Conservation (phyloP, 768 basidiomycete genomes). For the Pholiota molesta region DNA sequence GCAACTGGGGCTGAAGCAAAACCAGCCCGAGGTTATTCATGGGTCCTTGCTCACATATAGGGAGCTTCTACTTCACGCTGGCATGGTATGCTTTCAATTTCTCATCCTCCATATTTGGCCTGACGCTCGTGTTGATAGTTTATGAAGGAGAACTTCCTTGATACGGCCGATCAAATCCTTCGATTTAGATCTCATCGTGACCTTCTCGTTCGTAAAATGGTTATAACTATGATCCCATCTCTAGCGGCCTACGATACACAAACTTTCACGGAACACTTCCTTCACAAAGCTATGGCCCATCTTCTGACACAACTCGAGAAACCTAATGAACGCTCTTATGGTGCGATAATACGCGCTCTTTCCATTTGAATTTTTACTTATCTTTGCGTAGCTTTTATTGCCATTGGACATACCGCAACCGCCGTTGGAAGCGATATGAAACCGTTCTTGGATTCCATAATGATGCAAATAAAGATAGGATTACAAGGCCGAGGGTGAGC, state of each 20-base stretch:
- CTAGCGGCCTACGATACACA: conserved; percentile 94
- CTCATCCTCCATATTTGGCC: not conserved
- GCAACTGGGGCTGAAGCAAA: conserved; percentile 76
- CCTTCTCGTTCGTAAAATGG: conserved; percentile 86
- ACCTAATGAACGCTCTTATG: conserved; percentile 84
- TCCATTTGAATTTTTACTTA: conserved; percentile 10
- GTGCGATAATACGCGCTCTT: conserved; percentile 43
- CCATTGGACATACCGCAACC: conserved; percentile 93
- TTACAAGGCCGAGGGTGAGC: conserved; percentile 82
- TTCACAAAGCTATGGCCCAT: conserved; percentile 94
- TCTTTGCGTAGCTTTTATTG: conserved; percentile 75
- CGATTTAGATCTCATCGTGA: conserved; percentile 89
- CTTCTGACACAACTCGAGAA: conserved; percentile 88
- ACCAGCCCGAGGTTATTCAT: conserved; percentile 87
- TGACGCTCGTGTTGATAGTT: conserved; percentile 51
- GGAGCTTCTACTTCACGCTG: conserved; percentile 89
- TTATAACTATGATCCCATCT: conserved; percentile 94
- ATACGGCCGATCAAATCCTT: conserved; percentile 88
- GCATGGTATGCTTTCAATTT: conserved; percentile 64
- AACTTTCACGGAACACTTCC: conserved; percentile 87
- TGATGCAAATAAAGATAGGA: conserved; percentile 88
- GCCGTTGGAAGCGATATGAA: conserved; percentile 96
- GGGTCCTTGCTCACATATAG: conserved; percentile 92
- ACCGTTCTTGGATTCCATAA: conserved; percentile 89
- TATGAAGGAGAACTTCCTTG: conserved; percentile 85